Base-by-base conservation (phyloP, 2,329 filamentous ascomycete genomes). In the Cladosporium phlei region DNA sequence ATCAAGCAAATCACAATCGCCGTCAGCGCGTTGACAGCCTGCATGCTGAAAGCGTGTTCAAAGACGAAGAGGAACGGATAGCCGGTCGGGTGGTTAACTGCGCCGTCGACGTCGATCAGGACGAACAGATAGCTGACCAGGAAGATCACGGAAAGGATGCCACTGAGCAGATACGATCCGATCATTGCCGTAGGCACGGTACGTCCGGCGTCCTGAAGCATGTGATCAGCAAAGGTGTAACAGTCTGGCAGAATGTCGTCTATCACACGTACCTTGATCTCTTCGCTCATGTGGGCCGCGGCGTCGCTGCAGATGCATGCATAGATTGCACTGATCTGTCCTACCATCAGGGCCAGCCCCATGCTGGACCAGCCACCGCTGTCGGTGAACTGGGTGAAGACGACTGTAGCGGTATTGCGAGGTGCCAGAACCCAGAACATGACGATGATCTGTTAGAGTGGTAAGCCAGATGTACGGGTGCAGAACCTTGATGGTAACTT, bases 371-470 rank as follows among this genome's bases (percentile, higher is more conserved):
- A 72, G 2, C 67, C 66, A 1, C 67, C 69, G 2, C 52, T 47
- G 32, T 66, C 66, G n/a, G 60, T 55, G 48, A 69, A 68, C 6
- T 64, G 49, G 1, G 61, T 62, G 47, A 69, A 69, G 1, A 68
- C 68, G 45, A 52, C 37, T 4, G 21, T 21, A 3, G 49, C 37
- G 4, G 25, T 22, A 9, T 38, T 38, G 38, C 59, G 60, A 21
- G 58, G 56, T 27, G 55, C 55, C 52, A 63, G 58, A 34, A 60
- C 60, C 62, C 62, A 66, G 48, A 66, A 58, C 5, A 67, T 60
- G 22, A 70, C 61, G 29, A 72, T 63, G 48, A 45, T 45, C 42
- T 45, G 16, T 7, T 1, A 17, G 5, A 14, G 7, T 27, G 3
- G 9, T 43, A 24, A 43, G 39, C n/a, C 5, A 24, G 9, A 14